Base-by-base conservation (phyloP, 768 basidiomycete genomes). In the Boletus subparvulus region DNA sequence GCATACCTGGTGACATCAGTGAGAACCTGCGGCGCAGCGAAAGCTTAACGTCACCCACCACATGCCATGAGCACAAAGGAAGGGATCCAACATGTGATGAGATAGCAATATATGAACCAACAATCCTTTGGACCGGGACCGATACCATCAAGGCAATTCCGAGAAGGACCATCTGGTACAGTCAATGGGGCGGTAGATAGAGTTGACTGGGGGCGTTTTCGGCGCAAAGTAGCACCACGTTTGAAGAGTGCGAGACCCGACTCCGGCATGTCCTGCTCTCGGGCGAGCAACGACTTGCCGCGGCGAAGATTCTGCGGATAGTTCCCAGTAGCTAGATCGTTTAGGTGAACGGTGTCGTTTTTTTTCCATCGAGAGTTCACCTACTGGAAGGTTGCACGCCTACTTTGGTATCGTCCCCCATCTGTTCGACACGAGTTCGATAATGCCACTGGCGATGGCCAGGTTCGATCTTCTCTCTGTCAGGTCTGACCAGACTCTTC, bases 401-500 rank as follows among this genome's bases (percentile, higher is more conserved):
- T 7, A 91, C 78, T 45, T 80, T 67, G n/a, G 84, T 80, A 65
- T 90, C 85, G 54, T 87, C 78, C 72, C 87, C 84, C 67, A 90
- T 75, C 69, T 86, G 84, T 24, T 88, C 88, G 19, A 92, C 92
- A 73, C 91, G 94, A 55, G 80, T 85, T 52, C 92, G 85, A 74
- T 98, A 98, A 74, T 98, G 90, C 87, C 88, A 98, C 65, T 94
- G 87, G 48, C 94, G 83, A 77, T 98, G 94, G 41, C 86, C 85
- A 11, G 94, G 94, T 66, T 98, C 94, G 63, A 98, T 92, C 79
- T 95, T 93, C 78, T 97, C 95, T 55, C 96, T 79, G 73, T 99
- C 96, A 6, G 96, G 96, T 54, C 82, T 78, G 51, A 98, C 91
- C 17, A 99, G 80, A 69, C 88, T 91, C 80, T 94, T 95, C 80